phyloP scores from a whole-genome alignment of 768 basidiomycete species.

The Pleurotus tuoliensis region DNA sequence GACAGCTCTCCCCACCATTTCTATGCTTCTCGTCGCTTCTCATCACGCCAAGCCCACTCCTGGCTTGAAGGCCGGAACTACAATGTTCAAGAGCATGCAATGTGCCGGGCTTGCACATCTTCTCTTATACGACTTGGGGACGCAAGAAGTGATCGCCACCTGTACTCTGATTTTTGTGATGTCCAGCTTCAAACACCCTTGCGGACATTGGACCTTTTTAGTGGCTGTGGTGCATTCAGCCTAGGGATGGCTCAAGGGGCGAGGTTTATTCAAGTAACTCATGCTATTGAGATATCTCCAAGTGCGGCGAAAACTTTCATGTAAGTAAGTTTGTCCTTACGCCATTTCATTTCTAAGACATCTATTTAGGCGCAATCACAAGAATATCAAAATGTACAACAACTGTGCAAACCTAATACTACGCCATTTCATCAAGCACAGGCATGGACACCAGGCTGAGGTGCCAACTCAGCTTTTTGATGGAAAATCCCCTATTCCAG shows the following conservation, averaged over 20 bases:
- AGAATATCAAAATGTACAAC: conserved; percentile 54
- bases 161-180: conserved; percentile 29
- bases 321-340: conserved; percentile 31
- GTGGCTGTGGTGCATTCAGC: conserved; percentile 61
- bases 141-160: conserved; percentile 18
- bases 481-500: conserved; percentile 32
- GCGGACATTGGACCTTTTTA: conserved; percentile 41
- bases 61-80: conserved; percentile 36
- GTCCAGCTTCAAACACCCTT: conserved; percentile 22
- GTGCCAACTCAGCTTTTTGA: conserved; percentile 37
- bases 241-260: conserved; percentile 52
- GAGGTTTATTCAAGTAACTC: conserved; percentile 51
- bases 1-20: conserved; percentile 53
- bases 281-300: conserved; percentile 72
- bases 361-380: conserved; percentile 45
- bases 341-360: not conserved
- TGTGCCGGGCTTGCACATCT: conserved; percentile 43
- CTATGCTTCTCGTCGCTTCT: conserved; percentile 50
- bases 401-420: conserved; percentile 68
- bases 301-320: conserved; percentile 65
- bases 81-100: conserved; percentile 27
- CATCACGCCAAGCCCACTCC: conserved; percentile 28
- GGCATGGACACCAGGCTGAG: conserved; percentile 36
- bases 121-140: conserved; percentile 19
- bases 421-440: conserved; percentile 49